Conservation (phyloP, 441 rosid species). For the Euphorbia schlechtendalii region DNA sequence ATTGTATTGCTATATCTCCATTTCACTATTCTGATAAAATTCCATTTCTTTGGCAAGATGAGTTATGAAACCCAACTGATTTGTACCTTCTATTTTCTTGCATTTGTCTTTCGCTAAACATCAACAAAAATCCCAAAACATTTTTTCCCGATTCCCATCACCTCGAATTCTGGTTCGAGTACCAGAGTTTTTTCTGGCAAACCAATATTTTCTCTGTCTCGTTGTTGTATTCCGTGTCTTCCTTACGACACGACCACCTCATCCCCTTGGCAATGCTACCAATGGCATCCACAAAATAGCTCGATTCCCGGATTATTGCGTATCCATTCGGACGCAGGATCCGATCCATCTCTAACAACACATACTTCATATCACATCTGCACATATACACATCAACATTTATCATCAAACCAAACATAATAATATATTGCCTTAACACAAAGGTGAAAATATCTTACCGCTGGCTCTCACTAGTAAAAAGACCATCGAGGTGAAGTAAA, state of each 20-base stretch:
- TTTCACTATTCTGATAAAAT: conserved; percentile 18
- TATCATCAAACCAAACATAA: conserved; percentile 1
- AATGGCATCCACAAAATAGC: conserved; percentile 57
- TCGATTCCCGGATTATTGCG: conserved; percentile 70
- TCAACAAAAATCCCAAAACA: no score
- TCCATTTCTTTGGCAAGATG: not conserved
- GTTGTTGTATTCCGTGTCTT: conserved; percentile 51
- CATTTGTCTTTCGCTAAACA: not conserved
- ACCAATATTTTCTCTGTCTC: conserved; percentile 71
- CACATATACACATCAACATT: conserved; percentile 10
- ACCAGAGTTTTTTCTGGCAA: conserved; percentile 93
- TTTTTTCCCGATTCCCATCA: conserved; percentile 11
- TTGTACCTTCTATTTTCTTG: not conserved
- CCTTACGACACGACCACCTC: conserved; percentile 83
- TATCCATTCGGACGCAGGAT: conserved; percentile 81
- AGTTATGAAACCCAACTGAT: conserved; percentile 17
- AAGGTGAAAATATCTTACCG: conserved; percentile 36
- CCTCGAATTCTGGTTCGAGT: conserved; percentile 41
- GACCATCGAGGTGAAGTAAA: conserved; percentile 86
- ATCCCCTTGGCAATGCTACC: conserved; percentile 61
- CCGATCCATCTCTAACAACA: conserved; percentile 88
- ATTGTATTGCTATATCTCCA: conserved; percentile 19
- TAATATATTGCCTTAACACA: not conserved
- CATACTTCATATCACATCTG: conserved; percentile 88
- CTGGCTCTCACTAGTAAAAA: conserved; percentile 82